phyloP scores from a whole-genome alignment of 2,329 filamentous ascomycete genomes.

The Beauveria brongniartii region DNA sequence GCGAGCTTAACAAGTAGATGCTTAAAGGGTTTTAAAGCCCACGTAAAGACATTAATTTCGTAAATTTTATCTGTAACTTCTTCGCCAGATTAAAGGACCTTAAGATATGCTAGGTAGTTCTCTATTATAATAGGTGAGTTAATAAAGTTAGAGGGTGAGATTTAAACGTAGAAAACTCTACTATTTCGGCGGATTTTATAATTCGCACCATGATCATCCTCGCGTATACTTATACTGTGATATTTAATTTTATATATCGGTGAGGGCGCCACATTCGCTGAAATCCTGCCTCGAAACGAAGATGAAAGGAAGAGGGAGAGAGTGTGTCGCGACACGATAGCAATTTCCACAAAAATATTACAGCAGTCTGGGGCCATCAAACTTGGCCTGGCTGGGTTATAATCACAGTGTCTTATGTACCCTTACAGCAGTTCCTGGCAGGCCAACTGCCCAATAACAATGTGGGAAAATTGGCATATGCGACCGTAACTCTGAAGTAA shows the following conservation, averaged over 20 bases:
- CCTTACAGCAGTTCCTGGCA: too few relatives aligned
- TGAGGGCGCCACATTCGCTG: background rate
- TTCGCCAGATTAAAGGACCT: slow-evolving; percentile 15
- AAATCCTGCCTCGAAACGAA: background rate
- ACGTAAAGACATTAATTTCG: slow-evolving; percentile 16
- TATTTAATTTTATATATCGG: slow-evolving; percentile 13
- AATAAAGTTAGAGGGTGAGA: slow-evolving; percentile 12
- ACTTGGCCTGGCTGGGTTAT: too few relatives aligned
- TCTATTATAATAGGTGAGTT: slow-evolving; percentile 13
- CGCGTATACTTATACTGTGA: background rate
- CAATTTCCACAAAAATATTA: background rate
- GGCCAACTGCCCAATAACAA: too few relatives aligned
- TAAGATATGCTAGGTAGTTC: slow-evolving; percentile 14
- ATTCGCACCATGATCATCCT: background rate
- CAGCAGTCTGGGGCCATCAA: too few relatives aligned
- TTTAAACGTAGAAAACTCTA: slow-evolving; percentile 14
- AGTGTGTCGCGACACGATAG: background rate
- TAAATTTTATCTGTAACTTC: slow-evolving; percentile 14
- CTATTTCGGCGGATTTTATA: slow-evolving; percentile 16
- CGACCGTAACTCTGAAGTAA: too few relatives aligned
- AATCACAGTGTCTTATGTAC: too few relatives aligned
- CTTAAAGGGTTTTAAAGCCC: slow-evolving; percentile 15
- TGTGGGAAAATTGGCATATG: too few relatives aligned
- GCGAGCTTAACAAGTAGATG: slow-evolving; percentile 16
- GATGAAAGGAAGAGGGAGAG: background rate